These are phyloP conservation scores for Globisporangium spiculum DNA, from an alignment of 352 stramenopile species.

Conservation along the genomic window DNA sequence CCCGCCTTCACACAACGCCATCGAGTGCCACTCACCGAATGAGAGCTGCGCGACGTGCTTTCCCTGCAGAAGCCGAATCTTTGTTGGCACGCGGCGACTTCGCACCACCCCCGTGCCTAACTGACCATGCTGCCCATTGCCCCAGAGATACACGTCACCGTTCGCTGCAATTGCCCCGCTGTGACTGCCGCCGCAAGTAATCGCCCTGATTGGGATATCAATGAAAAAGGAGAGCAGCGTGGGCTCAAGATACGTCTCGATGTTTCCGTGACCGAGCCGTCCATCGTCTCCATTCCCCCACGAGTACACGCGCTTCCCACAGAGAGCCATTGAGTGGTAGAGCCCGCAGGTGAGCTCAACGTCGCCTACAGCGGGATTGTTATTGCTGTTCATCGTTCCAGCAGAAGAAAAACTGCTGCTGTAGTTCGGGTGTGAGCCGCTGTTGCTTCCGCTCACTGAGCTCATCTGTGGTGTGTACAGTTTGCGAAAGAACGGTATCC, in stretches of 20 bases:
- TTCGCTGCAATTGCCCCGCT: constrained; percentile 41
- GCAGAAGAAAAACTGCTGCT: background rate
- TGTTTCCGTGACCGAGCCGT: constrained; percentile 46
- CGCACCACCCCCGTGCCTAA: constrained; percentile 39
- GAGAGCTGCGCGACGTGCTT: constrained; percentile 46
- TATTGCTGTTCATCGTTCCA: background rate
- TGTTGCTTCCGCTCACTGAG: background rate
- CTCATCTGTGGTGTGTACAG: constrained; percentile 5
- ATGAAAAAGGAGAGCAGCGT: constrained; percentile 31
- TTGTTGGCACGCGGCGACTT: constrained; percentile 36
- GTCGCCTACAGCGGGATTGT: constrained; percentile 14
- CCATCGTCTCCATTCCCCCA: constrained; percentile 72
- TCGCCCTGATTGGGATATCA: constrained; percentile 30
- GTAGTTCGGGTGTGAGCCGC: background rate
- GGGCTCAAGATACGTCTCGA: constrained; percentile 44
- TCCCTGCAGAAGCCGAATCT: constrained; percentile 42
- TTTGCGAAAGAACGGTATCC: constrained; percentile 51
- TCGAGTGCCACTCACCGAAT: constrained; percentile 73
- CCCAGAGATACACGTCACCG: constrained; percentile 61
- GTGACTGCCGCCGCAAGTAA: constrained; percentile 58
- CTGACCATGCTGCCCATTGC: constrained; percentile 53
- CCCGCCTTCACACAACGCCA: constrained; percentile 53
- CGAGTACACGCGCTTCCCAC: constrained; percentile 38
- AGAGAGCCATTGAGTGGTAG: constrained; percentile 62
- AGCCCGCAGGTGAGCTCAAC: constrained; percentile 45